Percentiles rank a stretch among this genome's conserved stretches.
Evolutionary conservation across 345 rosid genomes (phyloP).

Genomic region (Aegle marmelos): DNA sequence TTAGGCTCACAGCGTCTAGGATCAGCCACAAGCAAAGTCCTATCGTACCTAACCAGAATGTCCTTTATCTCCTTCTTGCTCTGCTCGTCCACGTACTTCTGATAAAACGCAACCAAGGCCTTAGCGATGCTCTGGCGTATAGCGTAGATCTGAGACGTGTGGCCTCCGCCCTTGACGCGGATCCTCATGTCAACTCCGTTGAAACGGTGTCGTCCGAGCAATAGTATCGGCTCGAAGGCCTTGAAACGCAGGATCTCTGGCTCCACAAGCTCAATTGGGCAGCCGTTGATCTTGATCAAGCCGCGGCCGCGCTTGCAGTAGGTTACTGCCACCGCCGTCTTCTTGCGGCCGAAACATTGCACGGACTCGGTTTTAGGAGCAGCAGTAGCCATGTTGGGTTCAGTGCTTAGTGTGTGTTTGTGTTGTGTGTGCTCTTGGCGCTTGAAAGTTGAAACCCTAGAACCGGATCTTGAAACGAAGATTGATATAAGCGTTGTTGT

Average conservation of each 20-base stretch:
- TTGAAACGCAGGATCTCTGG: conserved; percentile 90
- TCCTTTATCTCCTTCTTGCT: conserved; percentile 89
- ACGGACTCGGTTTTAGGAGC: conserved; percentile 38
- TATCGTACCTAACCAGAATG: conserved; percentile 65
- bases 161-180: conserved; percentile 77
- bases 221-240: conserved; percentile 68
- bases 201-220: conserved; percentile 75
- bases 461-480: neutral
- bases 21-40: conserved; percentile 87
- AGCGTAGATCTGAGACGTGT: conserved; percentile 90
- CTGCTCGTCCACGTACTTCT: conserved; percentile 87
- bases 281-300: conserved; percentile 73
- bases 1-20: conserved; percentile 91
- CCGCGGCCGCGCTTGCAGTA: conserved; percentile 77
- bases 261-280: conserved; percentile 73
- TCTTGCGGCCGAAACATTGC: conserved; percentile 86
- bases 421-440: neutral
- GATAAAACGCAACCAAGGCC: conserved; percentile 78
- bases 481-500: neutral
- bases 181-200: conserved; percentile 89
- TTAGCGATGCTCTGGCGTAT: conserved; percentile 92
- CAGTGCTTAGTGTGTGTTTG: neutral
- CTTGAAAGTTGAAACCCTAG: conserved; percentile 5
- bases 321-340: conserved; percentile 81
- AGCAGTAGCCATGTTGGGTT: conserved; percentile 37